Evolutionary conservation across 2,329 filamentous ascomycete genomes (phyloP).

Genomic region (Paracoccidioides lutzii): DNA sequence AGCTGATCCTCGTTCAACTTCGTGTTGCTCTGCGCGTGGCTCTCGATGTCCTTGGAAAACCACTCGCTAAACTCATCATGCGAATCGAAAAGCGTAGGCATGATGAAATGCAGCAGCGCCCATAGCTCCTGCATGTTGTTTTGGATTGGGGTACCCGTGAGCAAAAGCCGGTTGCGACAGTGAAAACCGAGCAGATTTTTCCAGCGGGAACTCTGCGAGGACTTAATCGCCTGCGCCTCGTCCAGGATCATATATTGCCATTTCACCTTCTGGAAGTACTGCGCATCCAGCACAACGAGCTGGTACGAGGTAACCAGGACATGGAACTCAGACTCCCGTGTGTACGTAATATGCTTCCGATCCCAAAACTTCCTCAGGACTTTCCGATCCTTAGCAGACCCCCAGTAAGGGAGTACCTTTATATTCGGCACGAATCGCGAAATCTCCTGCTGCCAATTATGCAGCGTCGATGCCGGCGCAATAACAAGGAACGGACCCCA

Average conservation of each 20-base stretch:
- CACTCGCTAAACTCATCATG: constrained; percentile 42
- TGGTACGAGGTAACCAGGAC: constrained; percentile 96
- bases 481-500: constrained; percentile 98
- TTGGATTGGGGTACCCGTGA: constrained; percentile 95
- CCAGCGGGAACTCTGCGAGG: constrained; percentile 90
- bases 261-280: constrained; percentile 97
- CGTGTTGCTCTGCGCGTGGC: constrained; percentile 96
- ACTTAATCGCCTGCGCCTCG: constrained; percentile 98
- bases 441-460: constrained; percentile 99
- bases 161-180: constrained; percentile 81
- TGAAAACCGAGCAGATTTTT: constrained; percentile 89
- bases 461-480: constrained; percentile 84
- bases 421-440: constrained; percentile 85
- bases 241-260: constrained; percentile 99
- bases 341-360: constrained; percentile 91
- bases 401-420: constrained; percentile 97
- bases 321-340: constrained; percentile 84
- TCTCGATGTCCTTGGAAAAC: constrained; percentile 63
- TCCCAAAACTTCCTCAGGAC: constrained; percentile 98
- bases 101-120: constrained; percentile 97
- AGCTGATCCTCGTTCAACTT: constrained; percentile 98
- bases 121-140: constrained; percentile 99
- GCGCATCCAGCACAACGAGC: constrained; percentile 85
- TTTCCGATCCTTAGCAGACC: constrained; percentile 84
- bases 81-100: constrained; percentile 86